Base-by-base conservation (phyloP, 352 stramenopile genomes). In the Vaucheria bursata region DNA sequence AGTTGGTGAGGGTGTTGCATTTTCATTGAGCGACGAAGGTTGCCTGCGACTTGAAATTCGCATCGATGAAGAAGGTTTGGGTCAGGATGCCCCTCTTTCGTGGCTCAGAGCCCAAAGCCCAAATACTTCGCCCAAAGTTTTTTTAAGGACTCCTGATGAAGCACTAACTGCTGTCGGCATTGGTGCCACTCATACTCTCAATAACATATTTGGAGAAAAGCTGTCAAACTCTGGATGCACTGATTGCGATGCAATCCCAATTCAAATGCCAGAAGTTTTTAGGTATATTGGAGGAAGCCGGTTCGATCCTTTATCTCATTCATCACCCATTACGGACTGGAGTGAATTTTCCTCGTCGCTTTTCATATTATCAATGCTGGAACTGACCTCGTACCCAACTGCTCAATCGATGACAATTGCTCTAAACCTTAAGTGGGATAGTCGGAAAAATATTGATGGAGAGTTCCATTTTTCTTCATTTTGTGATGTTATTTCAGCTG, bases 341-440 rank as follows among this genome's bases (percentile, higher is more conserved):
- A 73, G 69, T 31, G 74, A 71, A 6, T 83, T 81, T 37, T 71
- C 72, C 38, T 18, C 37, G 7, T 32, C 69, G 31, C 77, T 59
- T 35, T 73, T 83, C n/a, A 73, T 83, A 12, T 70, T 83, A 36
- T 73, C 78, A 29, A 49, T 68, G 29, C 50, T 83, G 7, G 78
- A 83, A 59, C 65, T 83, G 25, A 81, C 39, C 0, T 8, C 64
- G 4, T 0, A 5, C 29, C n/a, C n/a, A 1, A 8, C 32, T n/a
- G 71, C 32, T 25, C 7, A 12, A 18, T 1, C 5, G 31, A 25
- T 72, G 12, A 66, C 36, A 32, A 31, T 36, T 75, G 40, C 36
- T 18, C 1, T 66, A 6, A 31, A 70, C 18, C 36, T 73, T 53
- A 18, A 70, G 1, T 70, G 5, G 64, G 34, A 49, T 34, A 68